These are phyloP conservation scores for Halteria grandinella DNA, from an alignment of 73 alveolate species.

Conservation along the genomic window DNA sequence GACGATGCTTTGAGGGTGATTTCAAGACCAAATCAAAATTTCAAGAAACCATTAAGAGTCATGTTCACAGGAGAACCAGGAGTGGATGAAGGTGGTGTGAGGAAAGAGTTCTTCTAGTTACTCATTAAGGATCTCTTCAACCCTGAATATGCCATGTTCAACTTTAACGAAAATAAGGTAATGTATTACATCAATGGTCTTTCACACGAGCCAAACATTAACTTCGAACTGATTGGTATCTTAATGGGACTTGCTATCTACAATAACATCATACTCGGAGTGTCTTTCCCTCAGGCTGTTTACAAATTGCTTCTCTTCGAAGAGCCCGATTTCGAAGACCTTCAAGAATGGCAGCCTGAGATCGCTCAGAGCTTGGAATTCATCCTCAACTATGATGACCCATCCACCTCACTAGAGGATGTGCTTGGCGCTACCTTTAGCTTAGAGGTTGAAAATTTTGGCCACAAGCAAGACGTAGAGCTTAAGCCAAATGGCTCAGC, in stretches of 20 bases:
- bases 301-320: slow-evolving; percentile 58
- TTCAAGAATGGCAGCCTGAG: slow-evolving; percentile 56
- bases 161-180: slow-evolving; percentile 49
- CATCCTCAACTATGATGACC: slow-evolving; percentile 49
- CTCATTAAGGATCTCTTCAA: slow-evolving; percentile 59
- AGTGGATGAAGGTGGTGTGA: slow-evolving; percentile 90
- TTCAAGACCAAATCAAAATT: slow-evolving; percentile 51
- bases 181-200: slow-evolving; percentile 74
- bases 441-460: slow-evolving; percentile 66
- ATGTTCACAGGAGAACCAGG: slow-evolving; percentile 81
- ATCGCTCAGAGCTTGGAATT: slow-evolving; percentile 31
- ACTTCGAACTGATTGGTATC: slow-evolving; percentile 84
- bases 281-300: slow-evolving; percentile 77
- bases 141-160: slow-evolving; percentile 82
- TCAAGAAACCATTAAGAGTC: slow-evolving; percentile 78
- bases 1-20: slow-evolving; percentile 85
- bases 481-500: slow-evolving; percentile 72
- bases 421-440: slow-evolving; percentile 59
- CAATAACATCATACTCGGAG: slow-evolving; percentile 75
- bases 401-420: slow-evolving; percentile 33
- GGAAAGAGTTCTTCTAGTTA: slow-evolving; percentile 80
- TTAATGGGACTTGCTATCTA: slow-evolving; percentile 82
- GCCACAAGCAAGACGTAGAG: slow-evolving; percentile 58
- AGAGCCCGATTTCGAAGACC: slow-evolving; percentile 54
- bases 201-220: slow-evolving; percentile 71